Evolutionary conservation across 345 rosid species (phyloP), one percentile per base, ranked within the genome.

Genomic region (Hibiscus trionum): DNA sequence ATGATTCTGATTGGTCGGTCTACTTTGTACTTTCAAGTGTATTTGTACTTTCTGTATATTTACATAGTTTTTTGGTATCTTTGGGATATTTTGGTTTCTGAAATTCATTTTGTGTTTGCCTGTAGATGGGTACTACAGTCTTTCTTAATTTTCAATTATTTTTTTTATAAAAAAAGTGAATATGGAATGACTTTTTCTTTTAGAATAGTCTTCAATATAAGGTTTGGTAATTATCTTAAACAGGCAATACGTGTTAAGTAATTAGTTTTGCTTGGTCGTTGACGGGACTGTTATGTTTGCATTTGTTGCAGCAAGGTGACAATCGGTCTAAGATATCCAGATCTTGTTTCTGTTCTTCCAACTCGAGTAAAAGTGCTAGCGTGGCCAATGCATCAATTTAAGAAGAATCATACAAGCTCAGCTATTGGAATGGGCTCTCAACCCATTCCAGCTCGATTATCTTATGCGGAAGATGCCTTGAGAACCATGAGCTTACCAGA

Each of bases 401-500:
- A 83, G 84, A 90, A 81, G 77, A 84, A 70, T 53, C 72, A 78
- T 70, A 72, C 75, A 50, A 80, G 76, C 76, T 56, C 87, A 62
- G 55, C 76, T 47, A 87, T 80, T 61, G 71, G 67, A 26, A 9
- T 66, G 46, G 81, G 82, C 61, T 80, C 75, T 70, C 80, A 75
- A 37, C 76, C 85, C 29, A 61, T 53, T 72, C 98, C 93, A 26
- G 73, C 81, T 76, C 94, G 89, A 57, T 85, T 92, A 65, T 77
- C 94, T 44, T 89, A 86, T 59, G 98, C 99, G 0, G 99, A 95
- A 88, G 91, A 92, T 73, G 97, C 97, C 66, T 83, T 95, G 56
- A 77, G 85, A 71, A 83, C 73, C 75, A 88, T 89, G 83, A 88
- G 97, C 80, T 85, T 95, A 73, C 96, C 97, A 26, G 97, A 90